Evolutionary conservation across 371 early-diverging fungal genomes (phyloP), one percentile per base, ranked within the genome.

Genomic region (Paraphysoderma sedebokerense): DNA sequence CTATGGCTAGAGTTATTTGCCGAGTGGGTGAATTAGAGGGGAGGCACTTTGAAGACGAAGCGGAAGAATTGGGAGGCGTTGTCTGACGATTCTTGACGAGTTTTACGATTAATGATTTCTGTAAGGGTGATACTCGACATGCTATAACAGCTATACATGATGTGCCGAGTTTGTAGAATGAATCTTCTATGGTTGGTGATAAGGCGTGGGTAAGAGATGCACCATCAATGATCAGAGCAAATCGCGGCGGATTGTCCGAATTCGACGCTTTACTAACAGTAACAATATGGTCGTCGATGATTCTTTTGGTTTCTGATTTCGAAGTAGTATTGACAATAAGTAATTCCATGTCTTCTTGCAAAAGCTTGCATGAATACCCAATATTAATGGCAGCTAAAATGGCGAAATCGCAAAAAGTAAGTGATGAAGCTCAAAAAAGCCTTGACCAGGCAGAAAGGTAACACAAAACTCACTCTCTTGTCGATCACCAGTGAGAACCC

Each of bases 401-500:
- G n/a, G n/a, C n/a, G n/a, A n/a, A n/a, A n/a, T n/a, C n/a, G n/a
- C n/a, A n/a, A n/a, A n/a, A n/a, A n/a, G n/a, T n/a, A n/a, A n/a
- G n/a, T n/a, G n/a, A n/a, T n/a, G n/a, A n/a, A n/a, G n/a, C n/a
- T n/a, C n/a, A n/a, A n/a, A n/a, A n/a, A n/a, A n/a, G n/a, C n/a
- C n/a, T n/a, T n/a, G n/a, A n/a, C n/a, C n/a, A n/a, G n/a, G n/a
- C n/a, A n/a, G n/a, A n/a, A n/a, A n/a, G n/a, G n/a, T n/a, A n/a
- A n/a, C n/a, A n/a, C n/a, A n/a, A n/a, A n/a, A n/a, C n/a, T n/a
- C n/a, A n/a, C n/a, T 87, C 68, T 91, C 90, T 68, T 82, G 84
- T 57, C 87, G 72, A 67, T 95, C 88, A 40, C 93, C 89, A 4
- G 89, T 89, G 50, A 91, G 56, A 38, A 99, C 92, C 98, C 98